Evolutionary conservation across 164 flowering plant genomes (phyloP).

Genomic region (Magnolia sinica): DNA sequence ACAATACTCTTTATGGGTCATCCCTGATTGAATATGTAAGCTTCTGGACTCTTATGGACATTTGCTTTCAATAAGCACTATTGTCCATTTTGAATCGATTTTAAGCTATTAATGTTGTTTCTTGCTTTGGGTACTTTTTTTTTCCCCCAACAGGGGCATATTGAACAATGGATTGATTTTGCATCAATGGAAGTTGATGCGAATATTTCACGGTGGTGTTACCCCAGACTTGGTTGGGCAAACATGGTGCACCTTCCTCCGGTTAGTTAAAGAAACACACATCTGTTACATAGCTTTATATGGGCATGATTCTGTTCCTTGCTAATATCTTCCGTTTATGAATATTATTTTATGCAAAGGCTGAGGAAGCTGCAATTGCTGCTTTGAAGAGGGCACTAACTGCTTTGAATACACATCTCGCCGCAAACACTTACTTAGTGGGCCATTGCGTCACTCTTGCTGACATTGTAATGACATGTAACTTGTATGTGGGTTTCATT

Average conservation of each 20-base stretch:
- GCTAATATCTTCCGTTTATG: neutral
- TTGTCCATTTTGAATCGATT: neutral
- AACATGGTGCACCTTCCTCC: slow-evolving; percentile 2
- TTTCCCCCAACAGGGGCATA: slow-evolving; percentile 36
- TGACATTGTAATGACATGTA: slow-evolving; percentile 70
- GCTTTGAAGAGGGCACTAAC: slow-evolving; percentile 69
- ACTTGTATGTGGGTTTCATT: slow-evolving; percentile 49
- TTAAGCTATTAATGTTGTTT: neutral
- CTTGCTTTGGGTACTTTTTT: neutral
- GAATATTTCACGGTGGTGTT: slow-evolving; percentile 37
- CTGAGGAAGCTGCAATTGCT: slow-evolving; percentile 64
- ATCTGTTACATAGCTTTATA: neutral
- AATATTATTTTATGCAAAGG: slow-evolving; percentile 27
- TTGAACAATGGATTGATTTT: slow-evolving; percentile 95
- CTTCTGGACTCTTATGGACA: no score
- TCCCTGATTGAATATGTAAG: slow-evolving; percentile 73
- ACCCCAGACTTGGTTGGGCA: slow-evolving; percentile 46
- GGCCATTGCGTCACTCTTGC: slow-evolving; percentile 52
- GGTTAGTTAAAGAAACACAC: slow-evolving; percentile 2
- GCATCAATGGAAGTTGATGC: slow-evolving; percentile 65
- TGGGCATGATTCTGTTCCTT: neutral
- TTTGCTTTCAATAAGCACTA: neutral
- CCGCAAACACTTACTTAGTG: slow-evolving; percentile 69
- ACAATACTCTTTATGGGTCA: slow-evolving; percentile 59
- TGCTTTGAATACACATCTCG: slow-evolving; percentile 68